These are phyloP conservation scores for Ascochyta clinopodiicola DNA, from an alignment of 2,329 filamentous ascomycete species.

Conservation along the genomic window DNA sequence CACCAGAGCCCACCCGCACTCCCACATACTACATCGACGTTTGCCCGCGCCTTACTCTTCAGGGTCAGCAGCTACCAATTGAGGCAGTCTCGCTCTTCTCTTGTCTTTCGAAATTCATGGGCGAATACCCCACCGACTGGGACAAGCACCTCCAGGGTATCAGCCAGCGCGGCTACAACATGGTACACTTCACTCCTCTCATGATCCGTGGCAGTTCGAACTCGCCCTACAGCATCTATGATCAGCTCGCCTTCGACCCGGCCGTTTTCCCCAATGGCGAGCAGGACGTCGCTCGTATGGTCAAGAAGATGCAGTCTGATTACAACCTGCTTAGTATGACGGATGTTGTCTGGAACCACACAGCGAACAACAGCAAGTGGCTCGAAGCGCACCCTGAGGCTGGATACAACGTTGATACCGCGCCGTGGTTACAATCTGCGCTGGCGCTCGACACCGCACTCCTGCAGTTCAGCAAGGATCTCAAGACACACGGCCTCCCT, in stretches of 20 bases:
- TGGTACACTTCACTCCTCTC: constrained; percentile 97
- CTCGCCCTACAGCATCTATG: constrained; percentile 95
- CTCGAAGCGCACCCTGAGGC: constrained; percentile 92
- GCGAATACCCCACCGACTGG: constrained; percentile 88
- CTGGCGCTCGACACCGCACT: constrained; percentile 81
- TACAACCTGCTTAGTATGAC: constrained; percentile 87
- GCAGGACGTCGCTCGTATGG: constrained; percentile 76
- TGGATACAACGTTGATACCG: constrained; percentile 91
- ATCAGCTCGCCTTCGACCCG: constrained; percentile 88
- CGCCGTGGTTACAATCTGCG: constrained; percentile 72
- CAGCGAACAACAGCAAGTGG: constrained; percentile 94
- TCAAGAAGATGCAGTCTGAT: constrained; percentile 81
- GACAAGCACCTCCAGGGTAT: constrained; percentile 88
- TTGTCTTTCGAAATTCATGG: constrained; percentile 97
- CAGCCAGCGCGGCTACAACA: constrained; percentile 92
- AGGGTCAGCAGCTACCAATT: constrained; percentile 76
- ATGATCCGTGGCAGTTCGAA: constrained; percentile 89
- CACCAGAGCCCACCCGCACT: constrained; percentile 69
- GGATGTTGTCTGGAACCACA: constrained; percentile 98
- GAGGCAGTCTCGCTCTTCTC: constrained; percentile 92
- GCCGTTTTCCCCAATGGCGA: constrained; percentile 84
- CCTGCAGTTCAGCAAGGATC: constrained; percentile 66
- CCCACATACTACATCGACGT: constrained; percentile 92
- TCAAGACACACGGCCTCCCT: constrained; percentile 74
- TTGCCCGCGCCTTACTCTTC: constrained; percentile 77